Conservation (phyloP, 108 stramenopile genomes). For the Parietichytrium sp. region DNA sequence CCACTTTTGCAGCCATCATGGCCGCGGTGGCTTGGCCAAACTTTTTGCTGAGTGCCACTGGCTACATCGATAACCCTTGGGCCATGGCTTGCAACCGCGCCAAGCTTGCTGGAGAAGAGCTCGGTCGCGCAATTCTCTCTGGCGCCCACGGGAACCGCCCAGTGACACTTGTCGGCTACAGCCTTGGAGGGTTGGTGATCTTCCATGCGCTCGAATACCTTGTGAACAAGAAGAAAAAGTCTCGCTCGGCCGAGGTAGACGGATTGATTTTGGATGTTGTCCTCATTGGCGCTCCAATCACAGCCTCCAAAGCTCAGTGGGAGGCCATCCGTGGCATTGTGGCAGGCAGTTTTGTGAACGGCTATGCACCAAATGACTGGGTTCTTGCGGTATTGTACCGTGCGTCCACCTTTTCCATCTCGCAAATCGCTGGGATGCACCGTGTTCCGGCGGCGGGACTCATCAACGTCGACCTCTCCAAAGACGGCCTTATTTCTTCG, state of each 20-base stretch:
- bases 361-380: constrained; percentile 81
- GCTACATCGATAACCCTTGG: constrained; percentile 86
- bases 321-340: constrained; percentile 75
- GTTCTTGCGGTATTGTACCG: constrained; percentile 83
- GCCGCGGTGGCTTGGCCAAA: constrained; percentile 74
- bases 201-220: constrained; percentile 86
- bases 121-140: constrained; percentile 78
- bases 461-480: constrained; percentile 16
- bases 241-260: background rate
- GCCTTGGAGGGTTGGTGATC: constrained; percentile 88
- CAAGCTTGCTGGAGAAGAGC: constrained; percentile 78
- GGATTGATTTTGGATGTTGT: constrained; percentile 32
- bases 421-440: constrained; percentile 7
- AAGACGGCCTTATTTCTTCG: background rate
- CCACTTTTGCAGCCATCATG: constrained; percentile 72
- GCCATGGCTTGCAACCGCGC: constrained; percentile 81
- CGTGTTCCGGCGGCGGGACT: background rate
- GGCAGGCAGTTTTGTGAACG: constrained; percentile 86
- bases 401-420: constrained; percentile 46
- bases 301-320: constrained; percentile 58
- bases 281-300: constrained; percentile 38
- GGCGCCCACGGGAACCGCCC: constrained; percentile 77
- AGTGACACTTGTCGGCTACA: constrained; percentile 85
- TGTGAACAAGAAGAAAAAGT: constrained; percentile 48
- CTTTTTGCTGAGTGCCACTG: constrained; percentile 70